A percentile compares a stretch with the other conserved stretches of the same genome.
Conservation (phyloP, 345 rosid genomes). For the Aquilaria yunnanensis region DNA sequence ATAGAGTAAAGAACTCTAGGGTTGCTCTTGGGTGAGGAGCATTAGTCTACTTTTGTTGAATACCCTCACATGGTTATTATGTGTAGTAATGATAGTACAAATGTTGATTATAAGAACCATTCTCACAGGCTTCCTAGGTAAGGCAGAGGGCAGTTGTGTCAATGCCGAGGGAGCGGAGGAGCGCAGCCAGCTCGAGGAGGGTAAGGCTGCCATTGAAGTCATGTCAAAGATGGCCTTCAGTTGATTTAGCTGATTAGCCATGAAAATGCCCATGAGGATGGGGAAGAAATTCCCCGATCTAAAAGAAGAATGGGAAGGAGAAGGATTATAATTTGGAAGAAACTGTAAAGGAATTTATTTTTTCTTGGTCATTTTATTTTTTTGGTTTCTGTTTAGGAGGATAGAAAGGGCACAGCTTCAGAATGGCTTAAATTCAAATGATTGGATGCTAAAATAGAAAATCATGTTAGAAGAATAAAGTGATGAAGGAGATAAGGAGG, state of each 20-base stretch:
- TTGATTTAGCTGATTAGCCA: slow-evolving; percentile 56
- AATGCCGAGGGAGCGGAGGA: slow-evolving; percentile 68
- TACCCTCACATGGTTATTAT: no score
- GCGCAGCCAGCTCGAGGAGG: slow-evolving; percentile 84
- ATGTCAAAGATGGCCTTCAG: slow-evolving; percentile 77
- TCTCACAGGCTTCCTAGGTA: no score
- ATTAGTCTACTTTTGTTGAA: no score
- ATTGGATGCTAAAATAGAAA: background rate
- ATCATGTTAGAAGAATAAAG: background rate
- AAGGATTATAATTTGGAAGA: background rate
- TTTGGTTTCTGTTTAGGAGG: background rate
- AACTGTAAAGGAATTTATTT: background rate
- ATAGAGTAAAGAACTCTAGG: no score
- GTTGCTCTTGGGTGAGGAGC: no score
- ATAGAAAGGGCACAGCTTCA: slow-evolving; percentile 12
- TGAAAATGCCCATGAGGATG: slow-evolving; percentile 22
- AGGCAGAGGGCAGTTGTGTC: no score
- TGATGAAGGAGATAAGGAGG: no score
- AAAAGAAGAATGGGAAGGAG: background rate
- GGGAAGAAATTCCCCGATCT: slow-evolving; percentile 17
- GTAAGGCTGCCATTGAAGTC: slow-evolving; percentile 80
- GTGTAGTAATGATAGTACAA: no score
- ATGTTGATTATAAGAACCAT: no score
- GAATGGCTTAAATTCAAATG: slow-evolving; percentile 13
- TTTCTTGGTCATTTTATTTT: background rate